Evolutionary conservation across 768 basidiomycete species (phyloP).

Genomic region (Tylopilus intermedius): DNA sequence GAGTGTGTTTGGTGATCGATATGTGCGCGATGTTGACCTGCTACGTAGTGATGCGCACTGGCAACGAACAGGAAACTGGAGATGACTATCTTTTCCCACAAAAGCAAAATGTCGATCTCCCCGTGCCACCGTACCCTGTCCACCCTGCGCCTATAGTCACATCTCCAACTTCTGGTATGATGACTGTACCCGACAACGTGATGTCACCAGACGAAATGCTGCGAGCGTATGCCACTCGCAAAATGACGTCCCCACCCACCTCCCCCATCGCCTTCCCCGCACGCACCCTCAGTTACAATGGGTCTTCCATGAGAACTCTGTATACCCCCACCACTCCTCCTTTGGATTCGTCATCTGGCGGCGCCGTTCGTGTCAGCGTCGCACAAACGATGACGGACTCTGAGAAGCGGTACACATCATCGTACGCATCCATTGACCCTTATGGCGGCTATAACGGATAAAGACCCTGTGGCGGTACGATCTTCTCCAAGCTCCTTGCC

Average conservation of each 20-base stretch:
- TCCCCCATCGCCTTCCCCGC: conserved; percentile 29
- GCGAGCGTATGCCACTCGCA: conserved; percentile 60
- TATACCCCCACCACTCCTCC: conserved; percentile 21
- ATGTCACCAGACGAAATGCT: conserved; percentile 75
- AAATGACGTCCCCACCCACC: conserved; percentile 30
- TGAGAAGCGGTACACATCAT: conserved; percentile 24
- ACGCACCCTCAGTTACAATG: conserved; percentile 21
- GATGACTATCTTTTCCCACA: conserved; percentile 46
- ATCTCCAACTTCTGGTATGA: conserved; percentile 37
- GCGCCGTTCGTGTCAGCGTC: conserved; percentile 4
- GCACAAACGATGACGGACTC: conserved; percentile 7
- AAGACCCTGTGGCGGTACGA: neutral
- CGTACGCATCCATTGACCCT: conserved; percentile 24
- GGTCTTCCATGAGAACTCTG: conserved; percentile 27
- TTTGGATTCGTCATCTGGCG: conserved; percentile 5
- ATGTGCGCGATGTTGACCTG: conserved; percentile 6
- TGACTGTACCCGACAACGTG: conserved; percentile 36
- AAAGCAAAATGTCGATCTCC: conserved; percentile 22
- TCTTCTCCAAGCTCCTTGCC: neutral
- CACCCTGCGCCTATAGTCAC: conserved; percentile 24
- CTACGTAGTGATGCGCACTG: conserved; percentile 67
- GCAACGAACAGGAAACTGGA: conserved; percentile 26
- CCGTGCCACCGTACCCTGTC: conserved; percentile 32
- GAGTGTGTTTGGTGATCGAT: conserved; percentile 23
- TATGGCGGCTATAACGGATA: conserved; percentile 16